phyloP scores from a whole-genome alignment of 164 flowering plant species.

The Warburgia ugandensis region DNA sequence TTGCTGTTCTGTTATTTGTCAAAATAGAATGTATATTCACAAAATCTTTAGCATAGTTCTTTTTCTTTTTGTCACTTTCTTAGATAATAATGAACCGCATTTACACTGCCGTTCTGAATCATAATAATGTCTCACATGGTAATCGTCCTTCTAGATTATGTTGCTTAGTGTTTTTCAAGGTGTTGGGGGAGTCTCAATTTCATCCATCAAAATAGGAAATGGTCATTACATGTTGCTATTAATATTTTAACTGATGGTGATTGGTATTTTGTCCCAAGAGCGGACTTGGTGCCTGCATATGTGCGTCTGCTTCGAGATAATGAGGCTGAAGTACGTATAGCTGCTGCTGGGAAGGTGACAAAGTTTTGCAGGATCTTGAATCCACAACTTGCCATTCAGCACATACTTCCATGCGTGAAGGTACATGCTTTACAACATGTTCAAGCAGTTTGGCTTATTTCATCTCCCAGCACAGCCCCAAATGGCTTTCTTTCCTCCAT shows the following conservation, averaged over 20 bases:
- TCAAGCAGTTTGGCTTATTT: neutral
- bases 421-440: conserved; percentile 20
- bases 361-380: conserved; percentile 79
- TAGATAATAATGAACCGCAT: no score
- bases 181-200: no score
- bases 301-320: conserved; percentile 93
- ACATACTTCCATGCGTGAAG: conserved; percentile 98
- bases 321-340: conserved; percentile 98
- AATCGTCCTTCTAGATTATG: no score
- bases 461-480: neutral
- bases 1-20: no score
- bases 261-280: conserved; percentile 34
- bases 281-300: conserved; percentile 93
- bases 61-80: no score
- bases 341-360: conserved; percentile 96
- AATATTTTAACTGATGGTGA: conserved; percentile 4
- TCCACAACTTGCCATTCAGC: conserved; percentile 90
- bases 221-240: no score
- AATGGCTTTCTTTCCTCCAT: neutral
- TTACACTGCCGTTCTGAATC: no score
- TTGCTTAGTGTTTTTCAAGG: no score
- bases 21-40: no score
- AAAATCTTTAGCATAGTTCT: no score
- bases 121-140: no score
- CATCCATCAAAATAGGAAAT: no score